Base-by-base conservation (phyloP, 2,329 filamentous ascomycete genomes). In the Sporothrix luriei region DNA sequence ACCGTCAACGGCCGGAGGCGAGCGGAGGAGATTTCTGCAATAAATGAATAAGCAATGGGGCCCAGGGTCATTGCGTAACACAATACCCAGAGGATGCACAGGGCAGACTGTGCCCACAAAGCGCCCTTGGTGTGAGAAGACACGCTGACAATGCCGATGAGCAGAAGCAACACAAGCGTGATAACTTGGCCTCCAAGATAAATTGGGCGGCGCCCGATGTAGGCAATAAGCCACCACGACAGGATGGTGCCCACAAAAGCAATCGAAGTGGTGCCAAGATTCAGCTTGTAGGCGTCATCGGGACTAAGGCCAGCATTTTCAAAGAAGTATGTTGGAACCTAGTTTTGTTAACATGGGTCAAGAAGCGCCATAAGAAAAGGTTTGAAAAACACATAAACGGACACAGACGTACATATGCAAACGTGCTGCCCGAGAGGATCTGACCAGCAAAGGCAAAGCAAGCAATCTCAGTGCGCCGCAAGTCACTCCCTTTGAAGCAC, bases 401-500 rank as follows among this genome's bases (percentile, higher is more conserved):
- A 33, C 52, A 55, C 3, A 14, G 70, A 38, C 70, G 55, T 49
- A 71, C 80, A 61, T 79, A 80, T 29, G 79, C 78, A 64, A 81
- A 78, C 29, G 71, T 75, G 38, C 75, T 76, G 3, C 79, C 79
- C 14, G 76, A 74, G 4, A 79, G 74, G 61, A 72, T 69, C 70
- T 72, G 73, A 5, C 68, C 71, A 24, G 69, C 73, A 59, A 79
- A 81, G 2, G 78, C 76, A 24, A 81, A 70, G 69, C 79, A 80
- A 4, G 83, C 79, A 33, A 83, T 81, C 70, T 83, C 81, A 0
- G 81, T 83, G 33, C 82, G 78, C 0, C 82, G 78, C 4, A 82
- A 75, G 69, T 86, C 81, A 7, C 76, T 73, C 13, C 80, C 80
- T 40, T 78, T 79, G 76, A 86, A 85, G 73, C 82, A 84, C 74